phyloP scores from a whole-genome alignment of 768 basidiomycete genomes.

The Tulasnella sp. region DNA sequence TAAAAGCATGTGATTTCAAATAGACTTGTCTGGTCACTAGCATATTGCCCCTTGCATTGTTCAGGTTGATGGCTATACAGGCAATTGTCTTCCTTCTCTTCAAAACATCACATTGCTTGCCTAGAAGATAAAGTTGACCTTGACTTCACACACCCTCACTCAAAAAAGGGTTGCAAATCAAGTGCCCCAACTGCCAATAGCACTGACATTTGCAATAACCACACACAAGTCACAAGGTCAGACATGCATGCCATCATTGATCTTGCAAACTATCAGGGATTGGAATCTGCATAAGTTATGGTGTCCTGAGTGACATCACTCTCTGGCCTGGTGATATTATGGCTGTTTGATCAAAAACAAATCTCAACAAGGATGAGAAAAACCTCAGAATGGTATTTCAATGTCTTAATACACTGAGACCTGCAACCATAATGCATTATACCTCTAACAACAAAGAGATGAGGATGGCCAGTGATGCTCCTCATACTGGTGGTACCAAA shows the following conservation, averaged over 20 bases:
- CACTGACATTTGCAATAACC: constrained; percentile 34
- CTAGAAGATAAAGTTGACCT: constrained; percentile 23
- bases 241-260: constrained; percentile 16
- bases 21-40: constrained; percentile 18
- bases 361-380: background rate
- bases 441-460: no score
- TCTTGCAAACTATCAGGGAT: constrained; percentile 23
- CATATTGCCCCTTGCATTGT: constrained; percentile 25
- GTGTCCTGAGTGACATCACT: constrained; percentile 28
- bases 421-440: no score
- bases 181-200: constrained; percentile 30
- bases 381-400: background rate
- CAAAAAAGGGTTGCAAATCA: constrained; percentile 21
- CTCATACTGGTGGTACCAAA: no score
- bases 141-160: constrained; percentile 22
- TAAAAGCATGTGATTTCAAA: constrained; percentile 22
- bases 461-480: no score
- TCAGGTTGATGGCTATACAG: constrained; percentile 12
- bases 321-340: constrained; percentile 27
- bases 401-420: background rate
- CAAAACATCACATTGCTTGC: constrained; percentile 19
- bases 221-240: constrained; percentile 35
- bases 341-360: constrained; percentile 20
- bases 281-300: constrained; percentile 36
- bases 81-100: constrained; percentile 20